phyloP scores from a whole-genome alignment of 1,139 yeast species.

The Debaryomyces udenii region DNA sequence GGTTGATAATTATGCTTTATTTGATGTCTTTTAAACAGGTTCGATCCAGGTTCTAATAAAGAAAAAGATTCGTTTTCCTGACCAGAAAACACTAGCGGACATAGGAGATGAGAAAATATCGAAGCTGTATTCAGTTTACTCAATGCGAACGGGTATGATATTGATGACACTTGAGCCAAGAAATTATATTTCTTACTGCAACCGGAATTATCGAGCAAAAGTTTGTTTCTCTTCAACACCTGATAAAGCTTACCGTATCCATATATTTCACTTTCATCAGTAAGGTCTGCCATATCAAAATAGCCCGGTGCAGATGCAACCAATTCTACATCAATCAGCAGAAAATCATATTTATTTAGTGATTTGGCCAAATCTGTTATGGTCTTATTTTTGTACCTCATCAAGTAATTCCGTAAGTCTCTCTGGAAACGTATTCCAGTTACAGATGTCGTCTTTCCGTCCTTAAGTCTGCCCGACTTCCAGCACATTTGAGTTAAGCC shows the following conservation, averaged over 20 bases:
- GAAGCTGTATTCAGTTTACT: slow-evolving; percentile 39
- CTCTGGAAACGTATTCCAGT: slow-evolving; percentile 28
- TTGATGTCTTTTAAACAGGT: slow-evolving; percentile 30
- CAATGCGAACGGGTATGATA: slow-evolving; percentile 55
- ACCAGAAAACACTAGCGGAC: slow-evolving; percentile 42
- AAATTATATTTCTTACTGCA: slow-evolving; percentile 30
- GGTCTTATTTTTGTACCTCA: slow-evolving; percentile 36
- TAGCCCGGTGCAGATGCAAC: slow-evolving; percentile 61
- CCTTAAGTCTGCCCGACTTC: slow-evolving; percentile 54
- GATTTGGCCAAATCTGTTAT: slow-evolving; percentile 30
- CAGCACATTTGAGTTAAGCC: slow-evolving; percentile 68
- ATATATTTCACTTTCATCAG: slow-evolving; percentile 28
- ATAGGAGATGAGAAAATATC: slow-evolving; percentile 57
- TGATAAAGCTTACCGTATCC: slow-evolving; percentile 59
- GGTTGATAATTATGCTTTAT: slow-evolving; percentile 40
- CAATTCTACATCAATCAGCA: slow-evolving; percentile 51
- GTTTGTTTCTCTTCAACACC: slow-evolving; percentile 35
- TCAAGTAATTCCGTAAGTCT: slow-evolving; percentile 48
- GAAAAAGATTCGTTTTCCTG: slow-evolving; percentile 14
- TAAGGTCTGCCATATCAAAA: slow-evolving; percentile 20
- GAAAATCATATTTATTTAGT: slow-evolving; percentile 45
- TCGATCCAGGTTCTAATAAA: slow-evolving; percentile 34
- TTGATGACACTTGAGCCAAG: slow-evolving; percentile 60
- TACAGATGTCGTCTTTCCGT: slow-evolving; percentile 8
- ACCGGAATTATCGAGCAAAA: slow-evolving; percentile 27